Evolutionary conservation across 2,329 filamentous ascomycete species (phyloP), one percentile per base, ranked within the genome.

Genomic region (Pestalotiopsis sp.): DNA sequence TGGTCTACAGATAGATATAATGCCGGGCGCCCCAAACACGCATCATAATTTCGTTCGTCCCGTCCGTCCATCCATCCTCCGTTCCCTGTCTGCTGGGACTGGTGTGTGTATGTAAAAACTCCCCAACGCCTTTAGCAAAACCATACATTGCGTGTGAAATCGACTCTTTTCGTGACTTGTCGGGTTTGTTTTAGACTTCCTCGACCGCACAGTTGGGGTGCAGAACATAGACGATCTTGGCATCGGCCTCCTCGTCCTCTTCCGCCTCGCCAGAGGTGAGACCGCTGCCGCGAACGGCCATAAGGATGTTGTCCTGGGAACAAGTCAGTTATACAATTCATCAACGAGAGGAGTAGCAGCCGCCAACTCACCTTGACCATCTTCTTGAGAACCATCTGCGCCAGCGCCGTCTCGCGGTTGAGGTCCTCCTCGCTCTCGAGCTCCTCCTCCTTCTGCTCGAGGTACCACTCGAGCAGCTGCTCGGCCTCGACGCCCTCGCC

Each of bases 201-300:
- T 97, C 95, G 11, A 97, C 86, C 0, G 93, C 93, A 77, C 93
- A 97, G 82, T 98, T 98, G 69, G 96, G 96, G 82, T 99, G 96
- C 73, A 99, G 78, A 31, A 98, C 92, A 78, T 98, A 99, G 66
- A 96, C 87, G 4, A 92, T 84, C 75, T 84, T 85, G 72, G 83
- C 83, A 12, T 80, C 75, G 17, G 82, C 79, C 25, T 85, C 77
- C 77, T 76, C 78, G 17, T 73, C 76, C 4, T 82, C 82, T 13
- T 80, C 84, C 5, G 80, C 84, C 14, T 83, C 86, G 23, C 23
- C 52, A 3, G 66, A 60, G 20, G 65, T 79, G 69, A 87, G 87
- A 73, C 81, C 90, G 71, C 90, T 85, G 62, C 87, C 92, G 57
- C 90, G 86, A 39, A 94, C 90, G 66, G 94, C 93, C 82, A 96